phyloP scores from a whole-genome alignment of 805 yeast genomes.

The Candida piceae region DNA sequence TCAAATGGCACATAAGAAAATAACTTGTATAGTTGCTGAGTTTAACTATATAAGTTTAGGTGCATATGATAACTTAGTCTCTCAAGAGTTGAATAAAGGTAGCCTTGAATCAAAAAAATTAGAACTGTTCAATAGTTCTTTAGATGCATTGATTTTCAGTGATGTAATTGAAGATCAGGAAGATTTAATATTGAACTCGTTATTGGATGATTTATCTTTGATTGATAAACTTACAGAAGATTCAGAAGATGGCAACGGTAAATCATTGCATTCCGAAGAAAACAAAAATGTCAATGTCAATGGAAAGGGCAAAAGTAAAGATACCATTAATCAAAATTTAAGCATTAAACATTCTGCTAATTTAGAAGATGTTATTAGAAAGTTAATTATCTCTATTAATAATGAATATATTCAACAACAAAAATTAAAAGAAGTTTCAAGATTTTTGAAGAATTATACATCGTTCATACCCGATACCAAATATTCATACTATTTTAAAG shows the following conservation, averaged over 20 bases:
- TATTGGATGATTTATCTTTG: constrained; percentile 25
- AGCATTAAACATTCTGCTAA: constrained; percentile 53
- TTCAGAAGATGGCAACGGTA: too few species aligned
- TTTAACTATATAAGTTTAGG: constrained; percentile 51
- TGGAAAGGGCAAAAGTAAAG: constrained; percentile 44
- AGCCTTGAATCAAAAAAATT: constrained; percentile 22
- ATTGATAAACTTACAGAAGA: constrained; percentile 6
- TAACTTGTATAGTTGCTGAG: constrained; percentile 76
- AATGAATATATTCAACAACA: constrained; percentile 56
- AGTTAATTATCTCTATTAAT: constrained; percentile 50
- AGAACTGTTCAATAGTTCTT: constrained; percentile 29
- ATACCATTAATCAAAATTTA: constrained; percentile 52
- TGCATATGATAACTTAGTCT: constrained; percentile 22
- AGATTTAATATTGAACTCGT: constrained; percentile 21
- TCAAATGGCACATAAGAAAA: constrained; percentile 72
- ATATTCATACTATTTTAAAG: constrained; percentile 1
- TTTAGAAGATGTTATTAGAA: constrained; percentile 50
- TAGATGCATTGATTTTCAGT: constrained; percentile 34
- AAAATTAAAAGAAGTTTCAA: constrained; percentile 48
- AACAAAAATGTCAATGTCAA: constrained; percentile 29
- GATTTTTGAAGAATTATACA: constrained; percentile 48
- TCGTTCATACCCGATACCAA: constrained; percentile 7
- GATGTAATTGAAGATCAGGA: constrained; percentile 31
- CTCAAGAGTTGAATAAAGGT: constrained; percentile 23
- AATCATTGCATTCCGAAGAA: too few species aligned